Conservation (phyloP, 495 filamentous ascomycete species). For the Lentithecium fluviatile region DNA sequence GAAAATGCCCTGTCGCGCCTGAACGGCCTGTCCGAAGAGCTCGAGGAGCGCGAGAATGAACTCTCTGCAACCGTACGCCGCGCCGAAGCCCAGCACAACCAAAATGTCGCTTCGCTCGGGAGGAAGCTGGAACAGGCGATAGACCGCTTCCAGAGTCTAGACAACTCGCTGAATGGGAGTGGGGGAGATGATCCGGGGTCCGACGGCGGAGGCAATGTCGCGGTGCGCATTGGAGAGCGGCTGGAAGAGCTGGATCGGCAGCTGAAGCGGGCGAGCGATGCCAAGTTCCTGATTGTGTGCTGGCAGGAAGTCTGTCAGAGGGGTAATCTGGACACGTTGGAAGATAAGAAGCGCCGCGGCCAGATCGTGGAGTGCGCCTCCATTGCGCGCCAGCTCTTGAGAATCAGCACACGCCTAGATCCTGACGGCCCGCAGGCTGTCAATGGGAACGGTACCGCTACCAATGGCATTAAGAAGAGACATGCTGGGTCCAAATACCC, state of each 20-base stretch:
- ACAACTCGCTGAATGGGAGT: conserved; percentile 66
- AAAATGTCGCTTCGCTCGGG: conserved; percentile 79
- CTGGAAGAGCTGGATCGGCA: conserved; percentile 94
- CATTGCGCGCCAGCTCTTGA: conserved; percentile 83
- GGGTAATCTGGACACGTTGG: conserved; percentile 73
- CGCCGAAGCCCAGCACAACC: conserved; percentile 87
- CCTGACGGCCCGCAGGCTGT: conserved; percentile 65
- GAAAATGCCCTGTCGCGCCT: conserved; percentile 82
- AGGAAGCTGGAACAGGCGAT: conserved; percentile 88
- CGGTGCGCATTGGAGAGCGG: conserved; percentile 91
- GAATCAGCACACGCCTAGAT: conserved; percentile 83
- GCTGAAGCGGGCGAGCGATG: conserved; percentile 82
- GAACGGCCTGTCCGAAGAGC: conserved; percentile 75
- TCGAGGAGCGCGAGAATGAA: conserved; percentile 85
- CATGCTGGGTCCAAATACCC: conserved; percentile 54
- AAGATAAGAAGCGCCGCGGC: conserved; percentile 77
- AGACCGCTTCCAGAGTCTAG: conserved; percentile 83
- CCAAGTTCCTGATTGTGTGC: conserved; percentile 91
- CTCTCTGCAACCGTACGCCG: conserved; percentile 82
- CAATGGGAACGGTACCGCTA: conserved; percentile 46
- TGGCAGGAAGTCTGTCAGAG: conserved; percentile 90
- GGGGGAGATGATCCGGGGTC: conserved; percentile 48
- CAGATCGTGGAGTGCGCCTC: conserved; percentile 86
- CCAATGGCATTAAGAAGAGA: conserved; percentile 39
- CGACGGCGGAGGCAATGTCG: conserved; percentile 73